Evolutionary conservation across 352 stramenopile genomes (phyloP).

Genomic region (Phytopythium boreale): DNA sequence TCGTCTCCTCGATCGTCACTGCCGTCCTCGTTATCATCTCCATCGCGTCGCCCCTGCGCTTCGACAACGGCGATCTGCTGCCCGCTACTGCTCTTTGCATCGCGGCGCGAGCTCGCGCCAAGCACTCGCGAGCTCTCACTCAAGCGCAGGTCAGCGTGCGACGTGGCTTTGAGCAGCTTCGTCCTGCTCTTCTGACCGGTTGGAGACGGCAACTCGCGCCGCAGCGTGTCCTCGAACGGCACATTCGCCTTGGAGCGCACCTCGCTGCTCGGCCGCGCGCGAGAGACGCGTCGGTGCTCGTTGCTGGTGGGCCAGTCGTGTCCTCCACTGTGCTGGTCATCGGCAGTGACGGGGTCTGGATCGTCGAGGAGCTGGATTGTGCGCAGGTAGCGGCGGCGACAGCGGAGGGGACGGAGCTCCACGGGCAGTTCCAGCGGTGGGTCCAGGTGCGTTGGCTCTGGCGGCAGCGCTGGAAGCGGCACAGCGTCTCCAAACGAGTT

Average conservation of each 20-base stretch:
- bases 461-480: conserved; percentile 34
- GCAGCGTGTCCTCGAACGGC: conserved; percentile 15
- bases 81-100: not conserved
- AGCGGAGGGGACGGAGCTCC: conserved; percentile 46
- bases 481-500: conserved; percentile 58
- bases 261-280: not conserved
- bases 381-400: conserved; percentile 48
- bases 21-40: not conserved
- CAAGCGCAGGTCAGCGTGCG: not conserved
- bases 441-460: conserved; percentile 38
- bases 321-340: not conserved
- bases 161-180: conserved; percentile 3
- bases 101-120: too few relatives aligned
- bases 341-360: not conserved
- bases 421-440: conserved; percentile 49
- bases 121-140: not conserved
- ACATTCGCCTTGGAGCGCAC: not conserved
- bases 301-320: not conserved
- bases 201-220: not conserved
- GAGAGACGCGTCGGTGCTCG: not conserved
- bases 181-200: not conserved
- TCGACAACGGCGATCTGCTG: not conserved
- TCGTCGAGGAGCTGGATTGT: conserved; percentile 59
- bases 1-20: not conserved
- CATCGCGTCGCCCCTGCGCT: not conserved